phyloP scores from a whole-genome alignment of 345 rosid genomes.

The Tarenaya hassleriana region DNA sequence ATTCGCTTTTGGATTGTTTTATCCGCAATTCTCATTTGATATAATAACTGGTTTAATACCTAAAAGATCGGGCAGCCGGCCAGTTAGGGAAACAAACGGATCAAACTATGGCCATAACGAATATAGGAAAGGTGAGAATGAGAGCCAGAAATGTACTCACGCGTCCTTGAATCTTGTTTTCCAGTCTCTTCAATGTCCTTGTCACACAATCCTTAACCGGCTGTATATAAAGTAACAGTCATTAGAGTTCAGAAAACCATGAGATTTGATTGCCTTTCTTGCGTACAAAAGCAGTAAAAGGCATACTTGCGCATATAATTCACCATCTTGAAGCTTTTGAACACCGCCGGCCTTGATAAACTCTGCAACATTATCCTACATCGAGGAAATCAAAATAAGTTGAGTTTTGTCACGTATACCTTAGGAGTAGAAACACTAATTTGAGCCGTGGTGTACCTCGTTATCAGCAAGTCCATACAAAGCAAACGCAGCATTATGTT shows the following conservation, averaged over 20 bases:
- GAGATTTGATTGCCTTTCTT: background rate
- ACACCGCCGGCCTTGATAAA: conserved; percentile 49
- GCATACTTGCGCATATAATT: conserved; percentile 49
- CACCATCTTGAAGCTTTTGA: conserved; percentile 63
- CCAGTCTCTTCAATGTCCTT: conserved; percentile 60
- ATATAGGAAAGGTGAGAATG: background rate
- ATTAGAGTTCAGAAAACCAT: conserved; percentile 5
- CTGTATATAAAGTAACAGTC: conserved; percentile 28
- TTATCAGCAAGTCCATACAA: conserved; percentile 74
- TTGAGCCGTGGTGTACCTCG: conserved; percentile 40
- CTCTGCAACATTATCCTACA: conserved; percentile 61
- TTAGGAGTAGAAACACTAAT: background rate
- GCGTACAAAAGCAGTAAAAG: conserved; percentile 3
- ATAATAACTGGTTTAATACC: conserved; percentile 50
- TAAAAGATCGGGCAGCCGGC: conserved; percentile 14
- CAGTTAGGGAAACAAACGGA: background rate
- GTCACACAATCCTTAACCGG: conserved; percentile 65
- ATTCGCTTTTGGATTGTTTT: conserved; percentile 45
- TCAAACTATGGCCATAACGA: conserved; percentile 6
- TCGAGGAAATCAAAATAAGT: background rate
- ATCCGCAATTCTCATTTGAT: conserved; percentile 45
- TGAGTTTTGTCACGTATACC: conserved; percentile 1
- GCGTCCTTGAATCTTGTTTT: conserved; percentile 57
- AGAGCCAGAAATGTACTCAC: conserved; percentile 33
- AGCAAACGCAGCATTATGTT: conserved; percentile 73